Percentiles rank a stretch among this genome's conserved stretches.
Evolutionary conservation across 805 yeast species (phyloP).

Genomic region (Wickerhamomyces queroliae): DNA sequence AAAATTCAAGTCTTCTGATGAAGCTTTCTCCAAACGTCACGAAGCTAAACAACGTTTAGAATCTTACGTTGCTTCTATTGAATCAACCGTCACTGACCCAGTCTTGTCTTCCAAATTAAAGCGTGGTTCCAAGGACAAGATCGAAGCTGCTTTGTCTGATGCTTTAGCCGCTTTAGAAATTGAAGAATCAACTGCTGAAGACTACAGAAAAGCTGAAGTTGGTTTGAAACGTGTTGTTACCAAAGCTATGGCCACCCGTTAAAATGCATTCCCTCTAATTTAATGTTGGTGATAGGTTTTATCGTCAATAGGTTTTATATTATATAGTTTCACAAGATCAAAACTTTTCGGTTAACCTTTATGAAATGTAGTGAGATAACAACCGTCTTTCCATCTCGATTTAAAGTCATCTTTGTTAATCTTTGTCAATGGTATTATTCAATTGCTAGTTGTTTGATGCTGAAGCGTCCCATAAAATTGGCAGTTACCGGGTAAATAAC

Average conservation of each 20-base stretch:
- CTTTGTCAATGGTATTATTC: too few relatives aligned
- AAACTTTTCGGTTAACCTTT: not conserved
- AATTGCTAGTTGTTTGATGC: too few relatives aligned
- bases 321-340: not conserved
- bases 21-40: slow-evolving; percentile 98
- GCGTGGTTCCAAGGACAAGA: slow-evolving; percentile 95
- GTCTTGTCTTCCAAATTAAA: slow-evolving; percentile 95
- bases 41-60: slow-evolving; percentile 99
- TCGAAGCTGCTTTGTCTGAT: slow-evolving; percentile 96
- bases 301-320: not conserved
- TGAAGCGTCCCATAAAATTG: too few relatives aligned
- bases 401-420: too few relatives aligned
- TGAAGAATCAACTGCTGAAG: slow-evolving; percentile 95
- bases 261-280: slow-evolving; percentile 28
- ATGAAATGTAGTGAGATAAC: too few relatives aligned
- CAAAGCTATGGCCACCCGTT: slow-evolving; percentile 98
- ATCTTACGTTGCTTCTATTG: slow-evolving; percentile 95
- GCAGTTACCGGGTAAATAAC: too few relatives aligned
- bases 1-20: slow-evolving; percentile 98
- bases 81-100: slow-evolving; percentile 97
- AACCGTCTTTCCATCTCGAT: too few relatives aligned
- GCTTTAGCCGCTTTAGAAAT: slow-evolving; percentile 97
- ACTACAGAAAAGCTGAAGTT: slow-evolving; percentile 98
- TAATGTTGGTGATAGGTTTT: not conserved
- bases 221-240: slow-evolving; percentile 98